Evolutionary conservation across 2,329 filamentous ascomycete species (phyloP), one percentile per base, ranked within the genome.

Genomic region (Aspergillus cejpii): DNA sequence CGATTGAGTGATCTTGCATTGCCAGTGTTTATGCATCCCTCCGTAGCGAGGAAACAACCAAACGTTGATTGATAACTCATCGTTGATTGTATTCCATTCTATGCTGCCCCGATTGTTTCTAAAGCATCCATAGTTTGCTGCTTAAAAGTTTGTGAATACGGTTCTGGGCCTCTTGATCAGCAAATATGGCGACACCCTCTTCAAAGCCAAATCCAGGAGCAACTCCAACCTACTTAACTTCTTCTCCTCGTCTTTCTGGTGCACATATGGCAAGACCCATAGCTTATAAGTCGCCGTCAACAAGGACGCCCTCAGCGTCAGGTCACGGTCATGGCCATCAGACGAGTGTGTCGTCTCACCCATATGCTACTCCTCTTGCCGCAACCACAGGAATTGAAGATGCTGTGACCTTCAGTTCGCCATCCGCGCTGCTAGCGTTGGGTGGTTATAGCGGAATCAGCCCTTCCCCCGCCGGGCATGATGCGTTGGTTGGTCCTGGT

Each of bases 211-310:
- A 67, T 34, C 66, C 67, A 20, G 67, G 60, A 41, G 61, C 68
- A 26, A 72, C 70, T 43, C 70, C 70, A 19, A 71, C 62, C 15
- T 63, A 70, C 48, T 55, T 69, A 33, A 70, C 67, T 24, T 68
- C 70, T 24, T 72, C 70, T 17, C 70, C 70, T 38, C 68, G 65
- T 43, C 69, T 68, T 7, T 61, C 67, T 21, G 66, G 63, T 38
- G 63, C 61, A 20, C 61, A 67, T 43, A 66, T 70, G 57, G 57
- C 63, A 31, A 61, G 61, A 19, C 62, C 66, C 20, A 56, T 71
- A 15, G 64, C 70, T 12, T 66, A 71, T 45, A 73, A 71, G 51
- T 73, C 70, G 5, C 69, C 70, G 2, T 70, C 69, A 4, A 66
- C 63, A 46, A 67, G 64, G 47, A 73, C 69, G 1, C 70, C 70